Base-by-base conservation (phyloP, 441 rosid genomes). In the Brassica balearica region DNA sequence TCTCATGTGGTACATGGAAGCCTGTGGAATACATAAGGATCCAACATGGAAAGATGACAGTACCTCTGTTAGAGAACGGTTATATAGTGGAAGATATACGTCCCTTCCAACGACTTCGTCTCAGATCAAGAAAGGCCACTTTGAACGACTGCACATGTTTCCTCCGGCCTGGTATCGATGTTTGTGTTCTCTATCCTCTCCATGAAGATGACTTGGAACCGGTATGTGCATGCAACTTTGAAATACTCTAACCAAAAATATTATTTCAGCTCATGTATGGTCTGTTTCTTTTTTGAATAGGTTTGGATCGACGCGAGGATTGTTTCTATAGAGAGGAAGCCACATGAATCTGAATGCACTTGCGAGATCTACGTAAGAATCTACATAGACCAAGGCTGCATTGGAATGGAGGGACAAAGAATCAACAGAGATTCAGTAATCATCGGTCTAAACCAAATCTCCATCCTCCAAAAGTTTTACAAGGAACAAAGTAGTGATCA, bases 261-360 rank as follows among this genome's bases (percentile, higher is more conserved):
- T 0, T 58, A 48, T 72, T 23, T 60, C 27, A 43, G 43, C 8
- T 41, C 1, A 10, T 51, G 15, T 19, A 36, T 48, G 15, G n/a
- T 78, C 14, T 74, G 58, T 80, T 78, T 81, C 46, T 74, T 20
- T 32, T 78, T 23, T 58, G n/a, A 3, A 43, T 73, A 92, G 98
- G 93, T 86, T 34, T 92, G 89, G 97, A 68, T 89, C 64, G 97
- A 95, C 83, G 97, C 92, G 25, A 88, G 77, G 81, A 91, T 93
- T 80, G 84, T 71, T 77, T 90, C 97, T 20, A 83, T 95, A 36
- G 89, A 92, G 87, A 89, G 98, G 78, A 89, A 81, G 84, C 96
- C 90, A 62, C 98, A 93, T 69, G 88, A 82, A 48, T 65, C 84
- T 17, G 78, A 80, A 63, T 95, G 98, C 77, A 78, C 72, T 34